Conservation (phyloP, 2,329 filamentous ascomycete genomes). For the Monascus ruber region DNA sequence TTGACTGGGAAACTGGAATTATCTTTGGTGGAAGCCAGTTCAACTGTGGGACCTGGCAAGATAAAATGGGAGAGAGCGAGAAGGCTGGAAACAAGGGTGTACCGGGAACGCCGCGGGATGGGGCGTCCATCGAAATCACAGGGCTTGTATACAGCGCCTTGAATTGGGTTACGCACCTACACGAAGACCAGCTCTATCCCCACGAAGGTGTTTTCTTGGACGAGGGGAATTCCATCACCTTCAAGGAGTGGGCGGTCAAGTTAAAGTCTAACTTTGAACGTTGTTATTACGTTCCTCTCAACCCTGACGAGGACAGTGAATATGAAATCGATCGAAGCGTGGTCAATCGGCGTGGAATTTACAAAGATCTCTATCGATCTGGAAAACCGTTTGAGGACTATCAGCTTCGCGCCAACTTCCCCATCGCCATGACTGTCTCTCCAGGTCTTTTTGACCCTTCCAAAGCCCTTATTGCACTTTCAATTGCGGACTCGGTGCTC, state of each 20-base stretch:
- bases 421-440: conserved; percentile 90
- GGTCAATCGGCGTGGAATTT: conserved; percentile 86
- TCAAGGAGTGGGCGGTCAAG: conserved; percentile 65
- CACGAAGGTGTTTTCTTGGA: conserved; percentile 60
- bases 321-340: conserved; percentile 72
- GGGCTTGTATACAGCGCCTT: conserved; percentile 86
- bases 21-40: conserved; percentile 87
- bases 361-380: conserved; percentile 91
- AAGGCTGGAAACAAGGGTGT: conserved; percentile 84
- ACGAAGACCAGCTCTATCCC: conserved; percentile 57
- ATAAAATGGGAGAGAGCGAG: conserved; percentile 99
- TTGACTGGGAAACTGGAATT: conserved; percentile 84
- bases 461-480: conserved; percentile 69
- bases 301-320: conserved; percentile 56
- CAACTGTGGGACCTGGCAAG: conserved; percentile 99
- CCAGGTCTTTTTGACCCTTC: conserved; percentile 71
- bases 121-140: conserved; percentile 88
- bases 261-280: conserved; percentile 82
- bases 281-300: conserved; percentile 74
- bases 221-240: conserved; percentile 54
- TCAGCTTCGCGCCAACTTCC: conserved; percentile 86
- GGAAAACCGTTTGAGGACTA: conserved; percentile 97
- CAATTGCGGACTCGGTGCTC: conserved; percentile 65
- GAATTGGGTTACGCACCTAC: conserved; percentile 61
- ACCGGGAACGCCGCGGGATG: conserved; percentile 92